Evolutionary conservation across 1,139 yeast species (phyloP).

Genomic region (Geotrichum bryndzae): DNA sequence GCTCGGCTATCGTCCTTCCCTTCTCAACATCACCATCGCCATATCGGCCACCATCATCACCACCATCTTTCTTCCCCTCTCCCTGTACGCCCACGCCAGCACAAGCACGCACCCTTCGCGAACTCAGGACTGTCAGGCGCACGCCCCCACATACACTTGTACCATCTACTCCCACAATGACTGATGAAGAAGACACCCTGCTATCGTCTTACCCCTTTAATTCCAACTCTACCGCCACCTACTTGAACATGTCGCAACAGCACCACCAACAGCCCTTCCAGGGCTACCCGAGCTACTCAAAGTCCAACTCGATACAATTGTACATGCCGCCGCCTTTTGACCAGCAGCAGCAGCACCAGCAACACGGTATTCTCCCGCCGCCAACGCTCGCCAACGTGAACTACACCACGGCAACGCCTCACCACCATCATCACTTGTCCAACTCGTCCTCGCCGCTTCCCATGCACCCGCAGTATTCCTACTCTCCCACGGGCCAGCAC

Average conservation of each 20-base stretch:
- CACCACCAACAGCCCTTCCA: background rate
- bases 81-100: background rate
- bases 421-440: background rate
- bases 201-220: background rate
- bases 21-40: background rate
- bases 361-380: background rate
- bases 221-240: background rate
- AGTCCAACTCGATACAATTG: background rate
- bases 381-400: background rate
- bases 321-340: background rate
- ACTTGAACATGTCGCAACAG: background rate
- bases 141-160: background rate
- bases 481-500: background rate
- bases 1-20: background rate
- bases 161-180: background rate
- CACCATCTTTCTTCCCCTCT: background rate
- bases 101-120: background rate
- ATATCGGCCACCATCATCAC: background rate
- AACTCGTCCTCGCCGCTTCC: background rate
- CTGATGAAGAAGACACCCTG: background rate
- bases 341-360: background rate
- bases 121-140: background rate
- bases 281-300: background rate
- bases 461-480: background rate
- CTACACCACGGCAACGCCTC: background rate